These are phyloP conservation scores for Aspergillus pseudonomiae DNA, from an alignment of 2,329 filamentous ascomycete genomes.

Conservation along the genomic window DNA sequence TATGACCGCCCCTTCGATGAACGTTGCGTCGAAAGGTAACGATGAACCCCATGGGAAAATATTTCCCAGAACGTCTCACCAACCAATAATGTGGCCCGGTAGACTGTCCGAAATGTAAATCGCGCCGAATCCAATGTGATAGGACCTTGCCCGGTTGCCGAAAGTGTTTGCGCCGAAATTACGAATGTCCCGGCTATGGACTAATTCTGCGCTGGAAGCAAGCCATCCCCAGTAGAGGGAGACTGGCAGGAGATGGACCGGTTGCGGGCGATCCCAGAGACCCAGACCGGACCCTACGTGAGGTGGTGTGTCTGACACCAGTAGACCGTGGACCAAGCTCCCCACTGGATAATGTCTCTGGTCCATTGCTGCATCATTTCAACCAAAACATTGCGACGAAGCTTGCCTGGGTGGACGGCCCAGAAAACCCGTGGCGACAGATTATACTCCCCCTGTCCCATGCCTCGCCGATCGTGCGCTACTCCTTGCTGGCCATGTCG, in stretches of 20 bases:
- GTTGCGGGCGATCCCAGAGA: background rate
- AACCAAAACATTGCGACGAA: conserved; percentile 24
- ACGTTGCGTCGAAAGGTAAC: background rate
- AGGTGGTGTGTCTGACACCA: background rate
- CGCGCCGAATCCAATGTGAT: conserved; percentile 31
- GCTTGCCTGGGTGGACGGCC: conserved; percentile 32
- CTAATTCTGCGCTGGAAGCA: conserved; percentile 28
- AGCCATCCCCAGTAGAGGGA: conserved; percentile 30
- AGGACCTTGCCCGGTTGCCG: conserved; percentile 25
- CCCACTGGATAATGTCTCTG: background rate
- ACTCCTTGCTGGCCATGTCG: conserved; percentile 28
- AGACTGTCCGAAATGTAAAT: conserved; percentile 28
- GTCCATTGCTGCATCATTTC: conserved; percentile 29
- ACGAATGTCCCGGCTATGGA: conserved; percentile 31
- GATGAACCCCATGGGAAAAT: background rate
- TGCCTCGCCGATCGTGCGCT: conserved; percentile 24
- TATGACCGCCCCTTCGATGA: background rate
- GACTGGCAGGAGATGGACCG: conserved; percentile 24
- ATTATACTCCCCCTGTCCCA: conserved; percentile 29
- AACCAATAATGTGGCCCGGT: background rate
- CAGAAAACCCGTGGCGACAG: conserved; percentile 28
- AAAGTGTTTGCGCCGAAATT: conserved; percentile 29
- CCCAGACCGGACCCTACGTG: background rate
- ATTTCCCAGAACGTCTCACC: background rate
- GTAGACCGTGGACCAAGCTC: background rate